Evolutionary conservation across 192 early-diverging fungal species (phyloP), one percentile per base, ranked within the genome.

Genomic region (Coemansia sp.): DNA sequence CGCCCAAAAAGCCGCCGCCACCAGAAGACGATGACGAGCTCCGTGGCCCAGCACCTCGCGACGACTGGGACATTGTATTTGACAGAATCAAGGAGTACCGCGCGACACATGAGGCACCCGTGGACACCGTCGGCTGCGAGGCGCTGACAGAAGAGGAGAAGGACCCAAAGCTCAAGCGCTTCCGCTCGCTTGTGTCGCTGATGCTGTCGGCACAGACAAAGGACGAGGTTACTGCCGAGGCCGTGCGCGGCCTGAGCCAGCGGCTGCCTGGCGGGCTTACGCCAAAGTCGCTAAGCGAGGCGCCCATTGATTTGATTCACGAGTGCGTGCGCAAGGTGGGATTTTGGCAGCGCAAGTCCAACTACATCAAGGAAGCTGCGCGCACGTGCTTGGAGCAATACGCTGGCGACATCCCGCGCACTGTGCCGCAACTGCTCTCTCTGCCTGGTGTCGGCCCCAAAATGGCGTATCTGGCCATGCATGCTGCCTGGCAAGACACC

Each of bases 181-280:
- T 91, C 84, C 92, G 96, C 72, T 91, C 92, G 10, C 78, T 98
- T 1, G 83, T 94, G 16, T 85, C 96, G 1, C 80, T 98, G 40
- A 92, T 93, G 84, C 87, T 98, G 17, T 97, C 95, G 10, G 93
- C 95, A 21, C 94, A 96, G 80, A 98, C 97, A 10, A 96, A 94
- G 64, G 97, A 98, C 69, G 87, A 90, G 16, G 87, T 92, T 26
- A 96, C 94, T 0, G 92, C 93, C 1, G 89, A 84, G 33, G 95
- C 91, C 3, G 86, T 98, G 23, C 73, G 82, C 21, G 86, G 87
- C 6, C 74, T 98, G 9, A 87, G 73, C 37, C 78, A 80, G 44
- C 73, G 93, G 33, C 80, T 89, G 57, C 84, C 88, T 3, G 89
- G 87, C 32, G 92, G 94, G n/a, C 68, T 96, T 64, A 90, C 88